Evolutionary conservation across 495 filamentous ascomycete genomes (phyloP), one percentile per base, ranked within the genome.

Genomic region (Aspergillus coremiiformis): DNA sequence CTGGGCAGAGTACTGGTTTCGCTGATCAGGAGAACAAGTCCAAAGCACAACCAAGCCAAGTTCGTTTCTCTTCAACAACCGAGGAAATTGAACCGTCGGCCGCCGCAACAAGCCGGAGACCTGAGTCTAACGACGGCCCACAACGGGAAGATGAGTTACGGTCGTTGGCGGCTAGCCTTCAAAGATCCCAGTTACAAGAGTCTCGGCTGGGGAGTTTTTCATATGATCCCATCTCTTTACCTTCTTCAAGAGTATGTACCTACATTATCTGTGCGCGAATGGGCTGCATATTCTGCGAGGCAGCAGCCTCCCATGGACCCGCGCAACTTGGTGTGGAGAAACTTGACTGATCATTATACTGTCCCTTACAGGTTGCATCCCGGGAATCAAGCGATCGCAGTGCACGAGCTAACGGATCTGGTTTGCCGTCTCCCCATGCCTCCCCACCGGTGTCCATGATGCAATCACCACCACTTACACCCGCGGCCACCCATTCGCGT

Each of bases 391-490:
- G 76, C 55, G 64, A 74, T 52, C 65, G 71, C 22, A 69, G 63
- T 49, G 68, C 57, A 56, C 72, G 58, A 55, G 65, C 58, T 29
- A 70, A 61, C 45, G 63, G 62, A 51, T 76, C 77, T 17, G 62
- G 56, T 49, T 56, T 64, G 35, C 53, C 66, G 41, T 77, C 75
- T 32, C 70, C 72, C 26, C 69, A 68, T 54, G 58, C 66, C 24
- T 80, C 78, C 42, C 76, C 78, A 42, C 70, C 74, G 24, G 67
- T 72, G 21, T 76, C 84, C 44, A 77, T 83, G 42, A 83, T 91
- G 74, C 84, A 92, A 56, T 93, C 90, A 12, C 93, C 93, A 53
- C 90, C 89, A 20, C 79, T 97, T 12, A 95, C 92, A 4, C 92
- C 93, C 26, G 84, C 90, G 27, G 88, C 81, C 12, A 89, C 87